Conservation (phyloP, 176 grass and related monocot species). For the Alloteropsis semialata region DNA sequence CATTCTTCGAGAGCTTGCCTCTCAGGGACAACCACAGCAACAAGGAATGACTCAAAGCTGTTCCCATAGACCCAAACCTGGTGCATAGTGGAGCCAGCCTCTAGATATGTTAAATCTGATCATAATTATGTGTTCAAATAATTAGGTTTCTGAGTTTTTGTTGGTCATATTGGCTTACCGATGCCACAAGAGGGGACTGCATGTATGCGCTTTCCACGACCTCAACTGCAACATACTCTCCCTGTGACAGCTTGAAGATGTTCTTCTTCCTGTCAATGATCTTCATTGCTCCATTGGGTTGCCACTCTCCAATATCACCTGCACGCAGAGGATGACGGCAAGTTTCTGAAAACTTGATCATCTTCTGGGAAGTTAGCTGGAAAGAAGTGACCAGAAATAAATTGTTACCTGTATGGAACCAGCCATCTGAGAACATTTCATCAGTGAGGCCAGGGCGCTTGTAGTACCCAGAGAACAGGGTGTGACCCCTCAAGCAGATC, state of each 20-base stretch:
- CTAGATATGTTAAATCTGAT: not conserved
- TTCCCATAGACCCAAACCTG: constrained; percentile 96
- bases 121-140: not conserved
- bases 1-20: constrained; percentile 66
- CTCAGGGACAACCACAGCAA: too few species aligned
- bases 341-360: not conserved
- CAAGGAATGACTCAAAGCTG: too few species aligned
- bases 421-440: constrained; percentile 78
- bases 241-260: constrained; percentile 92
- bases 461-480: constrained; percentile 93
- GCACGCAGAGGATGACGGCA: not conserved
- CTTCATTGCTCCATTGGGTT: constrained; percentile 79
- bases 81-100: not conserved
- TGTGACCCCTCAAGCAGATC: constrained; percentile 81
- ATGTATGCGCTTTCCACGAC: constrained; percentile 63
- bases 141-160: not conserved
- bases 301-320: constrained; percentile 96
- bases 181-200: constrained; percentile 64
- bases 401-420: constrained; percentile 83
- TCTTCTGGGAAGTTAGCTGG: not conserved
- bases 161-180: not conserved
- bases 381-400: not conserved
- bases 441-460: constrained; percentile 91
- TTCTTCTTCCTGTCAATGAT: constrained; percentile 96
- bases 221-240: constrained; percentile 91